Conservation (phyloP, 441 rosid species). For the Gossypium davidsonii region DNA sequence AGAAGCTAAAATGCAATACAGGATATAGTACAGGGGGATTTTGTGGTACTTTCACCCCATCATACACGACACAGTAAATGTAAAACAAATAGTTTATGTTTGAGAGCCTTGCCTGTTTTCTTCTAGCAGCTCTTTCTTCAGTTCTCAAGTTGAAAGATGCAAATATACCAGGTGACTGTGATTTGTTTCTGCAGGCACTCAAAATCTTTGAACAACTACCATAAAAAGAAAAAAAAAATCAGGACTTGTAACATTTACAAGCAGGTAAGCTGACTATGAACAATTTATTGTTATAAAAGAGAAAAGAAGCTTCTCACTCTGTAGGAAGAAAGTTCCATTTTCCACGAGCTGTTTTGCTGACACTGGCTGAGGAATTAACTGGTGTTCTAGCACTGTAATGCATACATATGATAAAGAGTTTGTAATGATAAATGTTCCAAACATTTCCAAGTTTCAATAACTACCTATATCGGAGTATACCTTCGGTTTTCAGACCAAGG, state of each 20-base stretch:
- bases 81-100: not conserved
- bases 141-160: conserved; percentile 68
- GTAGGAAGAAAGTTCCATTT: conserved; percentile 65
- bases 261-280: not conserved
- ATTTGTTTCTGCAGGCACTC: conserved; percentile 54
- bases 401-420: not conserved
- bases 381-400: conserved; percentile 46
- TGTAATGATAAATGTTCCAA: not conserved
- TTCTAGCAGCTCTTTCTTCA: conserved; percentile 70
- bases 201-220: conserved; percentile 57
- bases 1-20: too few species aligned
- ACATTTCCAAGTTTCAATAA: not conserved
- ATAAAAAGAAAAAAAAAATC: conserved; percentile 15
- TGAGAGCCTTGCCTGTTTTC: conserved; percentile 49
- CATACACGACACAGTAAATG: not conserved
- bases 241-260: conserved; percentile 7
- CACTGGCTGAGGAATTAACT: conserved; percentile 38
- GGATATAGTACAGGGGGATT: too few species aligned
- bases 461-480: conserved; percentile 25
- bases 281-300: not conserved
- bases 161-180: conserved; percentile 50
- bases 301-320: conserved; percentile 46
- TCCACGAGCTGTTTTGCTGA: conserved; percentile 47
- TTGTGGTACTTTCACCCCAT: too few species aligned
- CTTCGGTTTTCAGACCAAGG: conserved; percentile 57